Evolutionary conservation across 164 flowering plant species (phyloP).

Genomic region (Saururus chinensis): DNA sequence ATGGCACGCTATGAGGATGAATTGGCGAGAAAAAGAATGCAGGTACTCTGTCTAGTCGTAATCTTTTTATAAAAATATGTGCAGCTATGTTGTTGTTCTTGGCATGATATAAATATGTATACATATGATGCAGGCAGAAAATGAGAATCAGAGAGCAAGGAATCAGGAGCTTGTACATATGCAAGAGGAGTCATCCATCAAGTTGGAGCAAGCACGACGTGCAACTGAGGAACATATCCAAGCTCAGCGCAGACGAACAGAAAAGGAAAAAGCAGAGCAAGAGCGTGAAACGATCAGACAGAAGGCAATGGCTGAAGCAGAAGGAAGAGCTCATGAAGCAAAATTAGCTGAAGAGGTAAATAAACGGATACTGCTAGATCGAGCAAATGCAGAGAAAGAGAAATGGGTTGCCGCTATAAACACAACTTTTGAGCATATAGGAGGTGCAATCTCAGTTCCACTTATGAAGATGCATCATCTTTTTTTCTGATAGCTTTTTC

Average conservation of each 20-base stretch:
- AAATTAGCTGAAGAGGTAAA: conserved; percentile 83
- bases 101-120: not conserved
- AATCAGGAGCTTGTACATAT: conserved; percentile 77
- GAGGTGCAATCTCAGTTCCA: conserved; percentile 41
- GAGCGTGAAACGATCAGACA: conserved; percentile 86
- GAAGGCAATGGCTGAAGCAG: conserved; percentile 87
- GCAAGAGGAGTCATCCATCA: conserved; percentile 82
- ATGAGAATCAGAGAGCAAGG: conserved; percentile 71
- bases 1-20: conserved; percentile 83
- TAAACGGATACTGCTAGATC: conserved; percentile 66
- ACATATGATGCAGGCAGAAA: conserved; percentile 56
- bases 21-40: conserved; percentile 82
- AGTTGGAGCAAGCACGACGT: conserved; percentile 68
- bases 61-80: too few species aligned
- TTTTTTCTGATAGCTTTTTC: not conserved
- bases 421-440: conserved; percentile 84
- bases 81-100: not conserved
- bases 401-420: conserved; percentile 97
- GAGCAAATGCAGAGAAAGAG: conserved; percentile 75
- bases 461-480: not conserved
- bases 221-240: conserved; percentile 89
- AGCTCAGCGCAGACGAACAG: conserved; percentile 74
- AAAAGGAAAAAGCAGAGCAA: conserved; percentile 82
- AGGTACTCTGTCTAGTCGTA: conserved; percentile 23
- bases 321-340: conserved; percentile 88